Conservation (phyloP, 2,329 filamentous ascomycete species). For the Alternaria burnsii region DNA sequence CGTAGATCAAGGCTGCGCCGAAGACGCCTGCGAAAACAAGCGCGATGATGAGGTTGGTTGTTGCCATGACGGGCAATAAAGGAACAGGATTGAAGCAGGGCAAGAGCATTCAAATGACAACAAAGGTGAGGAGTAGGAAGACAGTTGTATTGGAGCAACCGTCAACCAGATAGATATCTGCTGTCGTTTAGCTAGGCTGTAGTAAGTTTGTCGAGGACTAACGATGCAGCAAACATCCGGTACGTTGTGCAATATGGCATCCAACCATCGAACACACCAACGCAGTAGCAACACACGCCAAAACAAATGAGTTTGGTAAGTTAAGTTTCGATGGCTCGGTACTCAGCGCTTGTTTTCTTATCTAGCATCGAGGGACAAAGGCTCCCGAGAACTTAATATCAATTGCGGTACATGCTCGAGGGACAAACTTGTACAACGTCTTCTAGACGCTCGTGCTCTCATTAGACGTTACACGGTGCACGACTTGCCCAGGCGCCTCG, state of each 20-base stretch:
- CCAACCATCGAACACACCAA: background rate
- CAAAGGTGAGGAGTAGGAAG: background rate
- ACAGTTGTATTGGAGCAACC: background rate
- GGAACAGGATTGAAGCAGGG: background rate
- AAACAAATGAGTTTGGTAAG: background rate
- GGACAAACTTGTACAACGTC: background rate
- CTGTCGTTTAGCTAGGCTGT: background rate
- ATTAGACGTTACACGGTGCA: background rate
- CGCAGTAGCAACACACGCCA: background rate
- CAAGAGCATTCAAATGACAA: background rate
- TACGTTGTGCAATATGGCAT: background rate
- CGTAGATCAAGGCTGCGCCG: slow-evolving; percentile 29
- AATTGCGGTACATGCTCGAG: background rate
- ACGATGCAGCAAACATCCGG: background rate
- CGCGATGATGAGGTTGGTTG: slow-evolving; percentile 26
- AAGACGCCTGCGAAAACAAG: slow-evolving; percentile 32
- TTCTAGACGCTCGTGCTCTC: background rate
- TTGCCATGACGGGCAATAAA: slow-evolving; percentile 17
- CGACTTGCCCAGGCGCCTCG: background rate
- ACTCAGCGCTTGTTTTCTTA: background rate
- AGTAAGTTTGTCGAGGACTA: background rate
- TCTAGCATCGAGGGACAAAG: background rate
- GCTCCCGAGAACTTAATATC: background rate
- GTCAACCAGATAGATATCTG: background rate
- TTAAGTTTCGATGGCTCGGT: background rate